Conservation (phyloP, 2,329 filamentous ascomycete genomes). For the Calonectria pauciramosa region DNA sequence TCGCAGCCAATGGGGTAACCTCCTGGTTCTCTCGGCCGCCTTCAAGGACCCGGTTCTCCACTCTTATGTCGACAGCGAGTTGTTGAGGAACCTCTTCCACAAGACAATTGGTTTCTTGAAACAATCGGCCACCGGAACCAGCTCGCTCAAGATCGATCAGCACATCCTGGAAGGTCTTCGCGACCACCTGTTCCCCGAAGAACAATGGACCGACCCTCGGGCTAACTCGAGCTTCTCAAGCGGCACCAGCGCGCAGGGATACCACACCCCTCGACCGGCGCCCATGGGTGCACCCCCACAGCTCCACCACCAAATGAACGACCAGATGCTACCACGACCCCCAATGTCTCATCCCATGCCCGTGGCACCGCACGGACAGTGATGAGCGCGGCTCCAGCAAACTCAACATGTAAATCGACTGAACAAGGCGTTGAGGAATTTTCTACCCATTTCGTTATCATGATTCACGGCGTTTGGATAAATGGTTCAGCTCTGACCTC, state of each 20-base stretch:
- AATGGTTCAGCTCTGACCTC: constrained; percentile 10
- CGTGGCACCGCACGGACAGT: constrained; percentile 39
- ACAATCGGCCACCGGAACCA: constrained; percentile 78
- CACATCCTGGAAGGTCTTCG: constrained; percentile 76
- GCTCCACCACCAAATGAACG: constrained; percentile 39
- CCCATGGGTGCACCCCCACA: constrained; percentile 43
- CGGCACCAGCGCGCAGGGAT: constrained; percentile 48
- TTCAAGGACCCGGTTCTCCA: constrained; percentile 76
- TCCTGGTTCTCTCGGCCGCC: constrained; percentile 89
- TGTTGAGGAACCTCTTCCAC: constrained; percentile 72
- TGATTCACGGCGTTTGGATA: constrained; percentile 32
- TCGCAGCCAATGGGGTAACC: constrained; percentile 92
- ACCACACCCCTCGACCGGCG: constrained; percentile 42
- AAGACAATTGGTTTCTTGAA: constrained; percentile 84
- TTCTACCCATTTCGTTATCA: constrained; percentile 24
- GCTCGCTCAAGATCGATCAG: constrained; percentile 80
- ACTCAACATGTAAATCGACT: constrained; percentile 12
- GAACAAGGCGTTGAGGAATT: constrained; percentile 18
- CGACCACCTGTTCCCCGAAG: constrained; percentile 56
- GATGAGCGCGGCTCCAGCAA: constrained; percentile 2
- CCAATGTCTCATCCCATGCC: constrained; percentile 44
- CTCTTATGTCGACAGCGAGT: constrained; percentile 67
- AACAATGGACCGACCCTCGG: constrained; percentile 42
- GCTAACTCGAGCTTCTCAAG: constrained; percentile 60
- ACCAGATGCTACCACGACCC: constrained; percentile 40